These are phyloP conservation scores for Hysterium pulicare DNA, from an alignment of 2,329 filamentous ascomycete genomes.

Conservation along the genomic window DNA sequence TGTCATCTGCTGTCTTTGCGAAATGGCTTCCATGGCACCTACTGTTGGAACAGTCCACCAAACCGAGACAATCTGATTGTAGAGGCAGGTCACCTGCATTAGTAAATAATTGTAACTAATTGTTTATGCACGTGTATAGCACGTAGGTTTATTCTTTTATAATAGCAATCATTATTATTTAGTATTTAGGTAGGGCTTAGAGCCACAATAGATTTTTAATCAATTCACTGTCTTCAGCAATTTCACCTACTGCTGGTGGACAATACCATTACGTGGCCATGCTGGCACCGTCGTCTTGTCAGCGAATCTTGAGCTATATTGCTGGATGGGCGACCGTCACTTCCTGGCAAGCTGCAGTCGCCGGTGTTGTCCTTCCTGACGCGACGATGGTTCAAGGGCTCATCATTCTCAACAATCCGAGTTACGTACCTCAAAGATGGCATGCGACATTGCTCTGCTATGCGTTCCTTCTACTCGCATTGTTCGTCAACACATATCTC, in stretches of 20 bases:
- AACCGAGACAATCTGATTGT: neutral
- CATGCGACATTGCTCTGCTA: constrained; percentile 46
- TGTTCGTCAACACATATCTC: constrained; percentile 40
- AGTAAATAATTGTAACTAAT: neutral
- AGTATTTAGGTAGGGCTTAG: too few relatives aligned
- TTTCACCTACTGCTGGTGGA: constrained; percentile 12
- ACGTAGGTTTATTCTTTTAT: too few relatives aligned
- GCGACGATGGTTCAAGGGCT: constrained; percentile 16
- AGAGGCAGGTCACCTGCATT: neutral
- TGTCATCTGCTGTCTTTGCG: neutral
- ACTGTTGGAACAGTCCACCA: constrained; percentile 2
- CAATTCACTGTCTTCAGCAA: too few relatives aligned
- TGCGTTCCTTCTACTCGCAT: constrained; percentile 31
- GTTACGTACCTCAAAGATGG: constrained; percentile 36
- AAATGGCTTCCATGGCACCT: constrained; percentile 18
- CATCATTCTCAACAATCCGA: constrained; percentile 26
- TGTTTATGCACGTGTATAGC: too few relatives aligned
- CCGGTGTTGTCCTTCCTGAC: constrained; percentile 17
- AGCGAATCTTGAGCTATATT: constrained; percentile 36
- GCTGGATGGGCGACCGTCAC: constrained; percentile 6
- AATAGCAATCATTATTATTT: too few relatives aligned
- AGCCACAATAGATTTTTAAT: too few relatives aligned
- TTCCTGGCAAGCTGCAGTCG: constrained; percentile 4
- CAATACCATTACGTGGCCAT: constrained; percentile 26
- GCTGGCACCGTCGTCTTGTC: constrained; percentile 27